Evolutionary conservation across 2,329 filamentous ascomycete species (phyloP), one percentile per base, ranked within the genome.

Genomic region (Lachnellula arida): DNA sequence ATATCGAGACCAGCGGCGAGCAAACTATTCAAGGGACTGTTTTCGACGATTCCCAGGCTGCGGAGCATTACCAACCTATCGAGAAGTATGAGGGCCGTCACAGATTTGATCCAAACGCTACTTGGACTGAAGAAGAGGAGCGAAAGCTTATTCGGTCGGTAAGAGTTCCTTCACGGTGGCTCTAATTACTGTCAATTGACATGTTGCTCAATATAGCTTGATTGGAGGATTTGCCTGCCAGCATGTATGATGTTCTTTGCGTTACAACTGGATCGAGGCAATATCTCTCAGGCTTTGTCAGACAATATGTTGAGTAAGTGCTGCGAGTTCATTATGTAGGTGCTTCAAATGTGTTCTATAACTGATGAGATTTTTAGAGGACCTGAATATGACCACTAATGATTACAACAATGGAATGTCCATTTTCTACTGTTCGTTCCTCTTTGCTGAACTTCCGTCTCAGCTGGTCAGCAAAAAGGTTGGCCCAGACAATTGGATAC

Each of bases 241-340:
- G 52, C 44, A 46, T 84, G 81, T 55, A 57, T 84, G 28, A 84
- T 84, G 68, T 85, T 85, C 66, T 84, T 85, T 59, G 80, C 78
- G 2, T 73, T 86, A 4, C 80, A 86, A 59, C 72, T 85, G 23
- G 82, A 86, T 66, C 74, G 83, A 22, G 78, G 78, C 19, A 87
- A 86, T 63, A 73, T 86, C 9, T 57, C 60, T 4, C 82, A 83
- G 64, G 84, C 82, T 5, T 71, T 82, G 15, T 81, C 80, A 0
- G 82, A 85, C 65, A 84, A 82, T 57, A 77, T 87, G 71, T 71
- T 87, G 2, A 72, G 69, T 60, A 84, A 83, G 37, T 40, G 28
- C 28, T 32, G 28, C 28, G 28, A 32, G 28, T 32, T 11, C 9
- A 11, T 32, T 11, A 8, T 32, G 28, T 11, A 11, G 28, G 28